Evolutionary conservation across 768 basidiomycete genomes (phyloP).

Genomic region (Serendipita sp.): DNA sequence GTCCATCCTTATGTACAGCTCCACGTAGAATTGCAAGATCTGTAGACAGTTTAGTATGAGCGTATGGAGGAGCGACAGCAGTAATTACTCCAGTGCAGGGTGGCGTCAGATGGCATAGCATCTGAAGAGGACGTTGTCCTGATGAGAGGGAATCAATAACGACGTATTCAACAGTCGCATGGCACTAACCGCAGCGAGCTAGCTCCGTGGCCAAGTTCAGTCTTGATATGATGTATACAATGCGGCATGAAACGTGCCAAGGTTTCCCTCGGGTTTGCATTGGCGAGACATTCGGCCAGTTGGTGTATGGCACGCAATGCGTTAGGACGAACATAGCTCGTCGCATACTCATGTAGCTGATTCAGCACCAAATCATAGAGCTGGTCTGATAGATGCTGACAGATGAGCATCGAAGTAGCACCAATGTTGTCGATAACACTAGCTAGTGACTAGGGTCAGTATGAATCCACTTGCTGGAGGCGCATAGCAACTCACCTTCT

Average conservation of each 20-base stretch:
- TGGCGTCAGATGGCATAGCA: conserved; percentile 64
- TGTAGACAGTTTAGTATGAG: conserved; percentile 16
- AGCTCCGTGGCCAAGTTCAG: conserved; percentile 75
- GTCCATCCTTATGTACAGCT: conserved; percentile 46
- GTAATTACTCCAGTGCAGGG: conserved; percentile 69
- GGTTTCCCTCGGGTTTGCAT: conserved; percentile 62
- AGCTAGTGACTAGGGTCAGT: conserved; percentile 23
- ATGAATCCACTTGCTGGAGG: background rate
- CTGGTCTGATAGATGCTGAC: conserved; percentile 54
- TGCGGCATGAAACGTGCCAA: conserved; percentile 64
- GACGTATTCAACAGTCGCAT: background rate
- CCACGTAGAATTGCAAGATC: conserved; percentile 65
- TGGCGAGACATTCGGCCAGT: conserved; percentile 71
- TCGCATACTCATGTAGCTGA: conserved; percentile 71
- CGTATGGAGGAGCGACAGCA: background rate
- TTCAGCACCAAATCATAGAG: conserved; percentile 69
- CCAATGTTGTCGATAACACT: conserved; percentile 65
- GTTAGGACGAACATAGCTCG: conserved; percentile 66
- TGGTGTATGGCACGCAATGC: conserved; percentile 78
- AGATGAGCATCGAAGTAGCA: conserved; percentile 62
- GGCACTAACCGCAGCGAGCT: conserved; percentile 34
- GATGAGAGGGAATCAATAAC: conserved; percentile 13
- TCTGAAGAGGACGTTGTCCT: conserved; percentile 50
- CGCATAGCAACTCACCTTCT: conserved; percentile 32
- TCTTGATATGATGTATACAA: conserved; percentile 50